Base-by-base conservation (phyloP, 1,139 yeast species). In the Saccharomyces hybrid region DNA sequence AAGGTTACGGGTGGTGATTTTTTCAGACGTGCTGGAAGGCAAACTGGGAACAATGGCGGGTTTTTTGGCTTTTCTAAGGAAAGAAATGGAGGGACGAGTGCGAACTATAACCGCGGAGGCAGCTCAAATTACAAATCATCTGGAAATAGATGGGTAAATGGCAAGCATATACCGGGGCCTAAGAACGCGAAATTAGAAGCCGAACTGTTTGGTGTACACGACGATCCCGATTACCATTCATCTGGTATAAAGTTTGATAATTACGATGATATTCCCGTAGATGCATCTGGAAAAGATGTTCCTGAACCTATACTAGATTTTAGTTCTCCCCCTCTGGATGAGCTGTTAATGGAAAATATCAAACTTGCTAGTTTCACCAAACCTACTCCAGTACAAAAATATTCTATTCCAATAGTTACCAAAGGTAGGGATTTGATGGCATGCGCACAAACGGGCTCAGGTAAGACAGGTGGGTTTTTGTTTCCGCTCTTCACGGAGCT, bases 361-460 rank as follows among this genome's bases (percentile, higher is more conserved):
- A 77, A 77, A 61, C 78, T 86, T 62, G 93, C 98, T 47, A 83
- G 96, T 73, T 93, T 91, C 78, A 82, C 86, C 62, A 88, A 80
- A 75, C 98, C 98, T 66, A 93, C 99, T 32, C 99, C 99, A 52
- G 99, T 93, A 55, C 99, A 93, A 74, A 93, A 93, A 76, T 93
- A 91, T 79, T 91, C 98, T 48, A 89, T 93, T 62, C 99, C 99
- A 60, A 93, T 93, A 67, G 96, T 93, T 62, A 89, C 95, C 59
- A 84, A 79, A 53, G 95, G 96, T 65, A 85, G 98, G 78, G 99
- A 93, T 75, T 83, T 93, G 76, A 93, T 93, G 98, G 98, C 98
- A 47, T 91, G 98, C 84, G 98, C 98, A 60, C 98, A 91, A 78
- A 91, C 98, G 65, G 98, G 95, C 86, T 90, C 98, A 55, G 99